Conservation (phyloP, 345 rosid genomes). For the Brassica cretica region DNA sequence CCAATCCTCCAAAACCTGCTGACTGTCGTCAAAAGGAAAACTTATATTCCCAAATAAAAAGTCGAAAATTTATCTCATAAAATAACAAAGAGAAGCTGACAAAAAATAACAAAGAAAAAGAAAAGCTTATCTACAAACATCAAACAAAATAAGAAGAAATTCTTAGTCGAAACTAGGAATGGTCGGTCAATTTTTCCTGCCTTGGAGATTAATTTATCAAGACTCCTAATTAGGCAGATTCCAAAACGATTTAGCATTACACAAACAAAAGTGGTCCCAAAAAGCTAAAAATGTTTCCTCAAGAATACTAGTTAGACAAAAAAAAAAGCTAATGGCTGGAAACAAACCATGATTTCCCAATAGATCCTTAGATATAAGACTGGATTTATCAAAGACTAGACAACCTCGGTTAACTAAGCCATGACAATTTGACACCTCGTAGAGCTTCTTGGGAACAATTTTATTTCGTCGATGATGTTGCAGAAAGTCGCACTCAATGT, state of each 20-base stretch:
- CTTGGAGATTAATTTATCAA: too few relatives aligned
- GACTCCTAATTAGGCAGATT: background rate
- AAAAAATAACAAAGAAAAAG: too few relatives aligned
- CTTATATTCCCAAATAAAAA: too few relatives aligned
- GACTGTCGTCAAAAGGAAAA: too few relatives aligned
- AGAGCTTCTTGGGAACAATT: conserved; percentile 20
- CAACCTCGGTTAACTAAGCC: background rate
- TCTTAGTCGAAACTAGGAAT: too few relatives aligned
- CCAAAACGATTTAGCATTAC: background rate
- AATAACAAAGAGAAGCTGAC: too few relatives aligned
- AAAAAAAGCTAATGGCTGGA: background rate
- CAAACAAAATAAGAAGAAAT: too few relatives aligned
- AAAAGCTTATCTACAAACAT: too few relatives aligned
- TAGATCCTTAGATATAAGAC: background rate
- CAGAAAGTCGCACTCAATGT: conserved; percentile 17
- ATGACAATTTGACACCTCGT: conserved; percentile 26
- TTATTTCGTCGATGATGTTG: conserved; percentile 24
- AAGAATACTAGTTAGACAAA: background rate
- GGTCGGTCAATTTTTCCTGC: too few relatives aligned
- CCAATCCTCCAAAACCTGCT: too few relatives aligned
- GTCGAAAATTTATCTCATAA: too few relatives aligned
- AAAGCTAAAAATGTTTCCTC: background rate
- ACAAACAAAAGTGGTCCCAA: background rate
- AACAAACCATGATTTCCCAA: background rate
- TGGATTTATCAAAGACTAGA: background rate